Evolutionary conservation across 1,284 basidiomycete species (phyloP).

Genomic region (Cryptococcus sp.): DNA sequence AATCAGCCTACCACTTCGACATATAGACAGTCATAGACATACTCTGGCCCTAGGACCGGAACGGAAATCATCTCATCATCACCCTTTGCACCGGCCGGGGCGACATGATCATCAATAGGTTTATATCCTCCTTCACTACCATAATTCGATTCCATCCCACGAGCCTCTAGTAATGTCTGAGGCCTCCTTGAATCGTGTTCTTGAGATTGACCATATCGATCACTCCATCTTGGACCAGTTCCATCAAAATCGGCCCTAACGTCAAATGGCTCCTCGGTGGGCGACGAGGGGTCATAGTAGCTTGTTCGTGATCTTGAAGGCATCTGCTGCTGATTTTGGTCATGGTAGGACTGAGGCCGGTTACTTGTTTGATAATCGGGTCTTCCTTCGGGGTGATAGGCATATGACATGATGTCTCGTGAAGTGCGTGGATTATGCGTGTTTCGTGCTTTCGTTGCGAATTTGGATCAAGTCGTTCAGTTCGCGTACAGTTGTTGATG

Average conservation of each 20-base stretch:
- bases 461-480: no score
- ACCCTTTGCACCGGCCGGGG: constrained; percentile 38
- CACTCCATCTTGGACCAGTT: constrained; percentile 65
- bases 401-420: no score
- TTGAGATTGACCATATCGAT: constrained; percentile 51
- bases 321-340: no score
- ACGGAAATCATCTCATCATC: constrained; percentile 79
- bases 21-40: constrained; percentile 9
- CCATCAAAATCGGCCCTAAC: constrained; percentile 91
- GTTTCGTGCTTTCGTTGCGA: no score
- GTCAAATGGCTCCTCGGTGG: constrained; percentile 62
- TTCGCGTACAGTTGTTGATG: no score
- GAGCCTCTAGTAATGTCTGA: no score
- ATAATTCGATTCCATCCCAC: not conserved
- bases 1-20: not conserved
- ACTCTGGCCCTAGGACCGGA: constrained; percentile 75
- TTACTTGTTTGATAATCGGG: no score
- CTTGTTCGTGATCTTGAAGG: not conserved
- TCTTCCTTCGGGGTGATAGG: no score
- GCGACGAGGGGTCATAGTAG: not conserved
- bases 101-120: constrained; percentile 26
- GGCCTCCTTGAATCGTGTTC: no score
- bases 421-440: no score
- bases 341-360: no score
- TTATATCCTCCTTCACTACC: constrained; percentile 16